Evolutionary conservation across 495 filamentous ascomycete species (phyloP), one percentile per base, ranked within the genome.

Genomic region (Neurospora terricola): DNA sequence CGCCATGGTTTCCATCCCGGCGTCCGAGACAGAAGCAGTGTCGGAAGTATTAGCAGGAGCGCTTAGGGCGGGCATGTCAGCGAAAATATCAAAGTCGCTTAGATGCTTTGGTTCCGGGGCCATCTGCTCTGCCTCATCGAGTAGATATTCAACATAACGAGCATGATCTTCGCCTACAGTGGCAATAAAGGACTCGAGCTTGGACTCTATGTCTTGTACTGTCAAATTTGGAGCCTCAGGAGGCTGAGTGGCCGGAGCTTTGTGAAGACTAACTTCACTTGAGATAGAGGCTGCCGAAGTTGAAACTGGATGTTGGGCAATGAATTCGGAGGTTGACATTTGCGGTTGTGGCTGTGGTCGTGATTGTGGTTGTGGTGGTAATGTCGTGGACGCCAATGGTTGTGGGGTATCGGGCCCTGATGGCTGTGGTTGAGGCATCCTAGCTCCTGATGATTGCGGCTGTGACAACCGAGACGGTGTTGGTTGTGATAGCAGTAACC

Each of bases 51-150:
- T 30, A 14, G 21, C 10, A 21, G 45, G 45, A 23, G 75, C 7
- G 3, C 71, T 62, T 7, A 72, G 70, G 1, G 81, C 76, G 43
- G 79, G 79, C 76, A 85, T 80, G 54, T 78, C 78, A 8, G 81
- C 79, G 71, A 86, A 86, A 70, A 72, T 75, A 70, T 86, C 83
- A 21, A 79, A 73, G 54, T 78, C 73, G 69, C 80, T 82, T 12
- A 79, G 71, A 71, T 82, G 80, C n/a, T 75, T 78, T n/a, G 76
- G 78, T 38, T 76, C 68, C 2, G 77, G 80, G 3, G 79, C 80
- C 54, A 78, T 81, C 23, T 76, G 78, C 66, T 84, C 83, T 69
- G 81, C 81, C 30, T 81, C 79, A 54, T 84, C 81, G 34, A 84
- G 79, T 38, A 81, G 73, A 38, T 77, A 84, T 11, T 76, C 77